These are phyloP conservation scores for Colletotrichum sp. DNA, from an alignment of 2,329 filamentous ascomycete species.

Conservation along the genomic window DNA sequence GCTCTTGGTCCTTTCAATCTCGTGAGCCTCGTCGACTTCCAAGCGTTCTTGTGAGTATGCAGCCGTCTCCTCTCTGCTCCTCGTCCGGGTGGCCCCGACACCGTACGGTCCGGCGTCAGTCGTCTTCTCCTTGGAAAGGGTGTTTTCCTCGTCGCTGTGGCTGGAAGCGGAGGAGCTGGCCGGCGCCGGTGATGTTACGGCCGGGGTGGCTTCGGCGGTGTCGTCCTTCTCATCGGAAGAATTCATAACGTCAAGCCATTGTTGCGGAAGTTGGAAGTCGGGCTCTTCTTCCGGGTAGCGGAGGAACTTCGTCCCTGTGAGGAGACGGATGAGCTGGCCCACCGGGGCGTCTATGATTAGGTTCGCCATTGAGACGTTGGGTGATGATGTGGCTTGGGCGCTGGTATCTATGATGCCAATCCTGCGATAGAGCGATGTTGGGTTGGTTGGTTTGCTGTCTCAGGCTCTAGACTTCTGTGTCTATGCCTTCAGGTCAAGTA, in stretches of 20 bases:
- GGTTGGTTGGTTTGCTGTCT: background rate
- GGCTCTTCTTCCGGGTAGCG: constrained; percentile 65
- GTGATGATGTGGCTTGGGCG: background rate
- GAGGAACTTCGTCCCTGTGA: constrained; percentile 56
- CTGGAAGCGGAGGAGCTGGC: constrained; percentile 10
- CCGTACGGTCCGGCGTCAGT: constrained; percentile 15
- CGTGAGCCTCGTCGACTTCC: constrained; percentile 38
- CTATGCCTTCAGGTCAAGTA: background rate
- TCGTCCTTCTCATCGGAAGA: constrained; percentile 24
- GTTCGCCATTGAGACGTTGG: background rate
- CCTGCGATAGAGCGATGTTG: background rate
- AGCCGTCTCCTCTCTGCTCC: constrained; percentile 22
- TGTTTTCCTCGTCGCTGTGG: constrained; percentile 3
- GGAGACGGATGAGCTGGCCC: constrained; percentile 62
- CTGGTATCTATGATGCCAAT: background rate
- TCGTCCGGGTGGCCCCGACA: background rate
- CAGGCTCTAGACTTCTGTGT: background rate
- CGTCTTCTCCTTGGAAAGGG: background rate
- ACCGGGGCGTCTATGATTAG: constrained; percentile 61
- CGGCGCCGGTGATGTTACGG: background rate
- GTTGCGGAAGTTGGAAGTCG: constrained; percentile 56
- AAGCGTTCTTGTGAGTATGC: constrained; percentile 35
- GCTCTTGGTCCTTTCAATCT: constrained; percentile 48
- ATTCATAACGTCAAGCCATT: constrained; percentile 40
- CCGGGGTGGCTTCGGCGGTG: background rate